These are phyloP conservation scores for Mucor lusitanicus DNA, from an alignment of 371 early-diverging fungal species.

Conservation along the genomic window DNA sequence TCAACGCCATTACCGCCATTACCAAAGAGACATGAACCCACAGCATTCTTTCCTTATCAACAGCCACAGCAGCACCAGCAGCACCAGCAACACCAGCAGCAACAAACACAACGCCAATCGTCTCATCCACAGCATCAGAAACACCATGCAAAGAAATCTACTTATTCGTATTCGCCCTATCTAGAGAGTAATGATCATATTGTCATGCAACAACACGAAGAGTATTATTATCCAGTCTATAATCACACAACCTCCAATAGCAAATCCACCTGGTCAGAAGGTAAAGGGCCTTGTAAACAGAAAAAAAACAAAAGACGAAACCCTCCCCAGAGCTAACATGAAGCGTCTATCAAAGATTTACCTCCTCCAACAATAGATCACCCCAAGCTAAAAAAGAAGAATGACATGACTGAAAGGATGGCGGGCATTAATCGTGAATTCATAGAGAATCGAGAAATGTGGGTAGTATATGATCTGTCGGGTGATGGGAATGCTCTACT, in stretches of 20 bases:
- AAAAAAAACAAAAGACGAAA: neutral
- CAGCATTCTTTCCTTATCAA: neutral
- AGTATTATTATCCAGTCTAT: constrained; percentile 2
- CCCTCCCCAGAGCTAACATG: too few relatives aligned
- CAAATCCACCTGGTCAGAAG: constrained; percentile 2
- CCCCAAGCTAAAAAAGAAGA: constrained; percentile 11
- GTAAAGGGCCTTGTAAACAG: neutral
- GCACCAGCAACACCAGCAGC: neutral
- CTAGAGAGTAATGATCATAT: neutral
- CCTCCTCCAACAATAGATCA: neutral
- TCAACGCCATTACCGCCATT: neutral
- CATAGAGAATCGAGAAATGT: constrained; percentile 20
- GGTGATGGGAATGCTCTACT: neutral
- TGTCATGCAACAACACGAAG: constrained; percentile 4
- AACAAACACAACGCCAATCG: neutral
- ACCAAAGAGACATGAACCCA: neutral
- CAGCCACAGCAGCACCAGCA: neutral
- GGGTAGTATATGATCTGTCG: neutral
- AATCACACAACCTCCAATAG: neutral
- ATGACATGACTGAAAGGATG: constrained; percentile 17
- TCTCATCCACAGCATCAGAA: neutral
- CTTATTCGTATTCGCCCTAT: neutral
- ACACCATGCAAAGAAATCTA: neutral
- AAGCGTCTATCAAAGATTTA: neutral
- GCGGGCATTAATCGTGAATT: constrained; percentile 19